phyloP scores from a whole-genome alignment of 148 eudicot species.

The Gaultheria prostrata region DNA sequence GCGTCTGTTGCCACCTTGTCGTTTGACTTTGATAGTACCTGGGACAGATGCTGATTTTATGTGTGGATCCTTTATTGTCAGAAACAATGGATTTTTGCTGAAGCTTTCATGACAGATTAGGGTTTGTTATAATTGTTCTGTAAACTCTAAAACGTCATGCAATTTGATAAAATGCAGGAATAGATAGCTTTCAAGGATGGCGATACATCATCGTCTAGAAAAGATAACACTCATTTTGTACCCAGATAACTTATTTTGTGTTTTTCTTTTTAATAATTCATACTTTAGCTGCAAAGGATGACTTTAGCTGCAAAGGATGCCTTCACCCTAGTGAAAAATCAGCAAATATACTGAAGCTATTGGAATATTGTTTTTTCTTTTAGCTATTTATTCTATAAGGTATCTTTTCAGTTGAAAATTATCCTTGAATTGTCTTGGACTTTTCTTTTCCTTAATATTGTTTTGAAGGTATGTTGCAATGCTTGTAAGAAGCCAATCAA shows the following conservation, averaged over 20 bases:
- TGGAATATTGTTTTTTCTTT: background rate
- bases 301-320: background rate
- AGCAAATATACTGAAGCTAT: background rate
- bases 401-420: background rate
- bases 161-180: background rate
- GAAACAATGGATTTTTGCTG: background rate
- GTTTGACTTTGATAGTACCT: background rate
- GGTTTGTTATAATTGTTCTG: background rate
- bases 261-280: background rate
- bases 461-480: slow-evolving; percentile 68
- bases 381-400: background rate
- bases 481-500: slow-evolving; percentile 81
- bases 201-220: background rate
- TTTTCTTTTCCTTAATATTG: slow-evolving; percentile 16
- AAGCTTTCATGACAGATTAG: background rate
- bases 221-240: background rate
- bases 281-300: background rate
- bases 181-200: background rate
- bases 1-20: background rate
- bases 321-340: slow-evolving; percentile 1
- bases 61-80: background rate
- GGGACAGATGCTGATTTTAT: background rate
- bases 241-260: background rate
- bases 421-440: background rate
- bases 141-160: slow-evolving; percentile 4